Conservation (phyloP, 805 yeast species). For the Ascoidea rubescens region DNA sequence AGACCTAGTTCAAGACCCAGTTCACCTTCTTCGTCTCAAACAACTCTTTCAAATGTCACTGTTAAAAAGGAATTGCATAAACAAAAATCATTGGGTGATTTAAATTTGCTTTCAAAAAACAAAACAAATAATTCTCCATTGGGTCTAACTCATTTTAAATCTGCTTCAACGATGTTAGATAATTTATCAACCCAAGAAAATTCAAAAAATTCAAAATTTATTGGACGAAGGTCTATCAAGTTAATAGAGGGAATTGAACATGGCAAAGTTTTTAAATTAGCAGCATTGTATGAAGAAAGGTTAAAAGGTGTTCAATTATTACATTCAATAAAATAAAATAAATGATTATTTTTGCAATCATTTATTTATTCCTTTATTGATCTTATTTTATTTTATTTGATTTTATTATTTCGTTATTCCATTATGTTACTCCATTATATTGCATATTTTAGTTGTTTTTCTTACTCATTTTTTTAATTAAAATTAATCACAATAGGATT, state of each 20-base stretch:
- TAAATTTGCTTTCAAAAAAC: background rate
- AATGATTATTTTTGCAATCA: background rate
- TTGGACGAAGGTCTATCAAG: background rate
- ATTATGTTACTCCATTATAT: background rate
- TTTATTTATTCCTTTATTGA: background rate
- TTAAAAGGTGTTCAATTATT: conserved; percentile 7
- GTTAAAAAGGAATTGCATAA: background rate
- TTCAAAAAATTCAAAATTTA: background rate
- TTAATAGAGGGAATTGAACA: conserved; percentile 8
- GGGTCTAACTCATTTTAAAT: background rate
- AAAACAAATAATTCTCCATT: background rate
- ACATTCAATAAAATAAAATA: conserved; percentile 1
- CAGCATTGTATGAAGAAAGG: conserved; percentile 10
- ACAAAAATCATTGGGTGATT: background rate
- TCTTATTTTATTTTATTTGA: background rate
- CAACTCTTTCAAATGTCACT: background rate
- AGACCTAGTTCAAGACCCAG: background rate
- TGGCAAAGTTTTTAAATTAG: conserved; percentile 9
- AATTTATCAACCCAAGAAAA: background rate
- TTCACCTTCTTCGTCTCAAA: background rate
- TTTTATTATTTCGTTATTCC: background rate
- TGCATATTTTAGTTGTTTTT: background rate
- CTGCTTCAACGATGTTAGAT: background rate
- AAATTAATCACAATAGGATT: background rate
- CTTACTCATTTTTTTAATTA: background rate